Conservation (phyloP, 2,329 filamentous ascomycete genomes). For the Lecanicillium sp. region DNA sequence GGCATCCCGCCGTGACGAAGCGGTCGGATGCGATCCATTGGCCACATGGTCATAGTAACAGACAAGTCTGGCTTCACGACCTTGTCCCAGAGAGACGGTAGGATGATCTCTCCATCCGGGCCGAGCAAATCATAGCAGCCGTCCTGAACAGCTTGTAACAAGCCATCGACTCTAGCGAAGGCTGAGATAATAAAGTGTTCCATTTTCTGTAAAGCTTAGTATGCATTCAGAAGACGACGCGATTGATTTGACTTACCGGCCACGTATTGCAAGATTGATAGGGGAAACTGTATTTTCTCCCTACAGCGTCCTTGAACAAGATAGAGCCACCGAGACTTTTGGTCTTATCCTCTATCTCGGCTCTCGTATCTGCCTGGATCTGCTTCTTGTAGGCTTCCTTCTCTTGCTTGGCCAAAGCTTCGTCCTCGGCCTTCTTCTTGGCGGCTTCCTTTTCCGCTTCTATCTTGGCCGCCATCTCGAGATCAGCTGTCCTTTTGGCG, state of each 20-base stretch:
- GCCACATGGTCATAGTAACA: slow-evolving; percentile 55
- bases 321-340: slow-evolving; percentile 56
- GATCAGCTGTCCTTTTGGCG: slow-evolving; percentile 33
- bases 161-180: slow-evolving; percentile 70
- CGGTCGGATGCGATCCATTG: slow-evolving; percentile 33
- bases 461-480: slow-evolving; percentile 27
- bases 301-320: slow-evolving; percentile 89
- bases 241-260: slow-evolving; percentile 52
- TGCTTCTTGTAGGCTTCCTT: slow-evolving; percentile 37
- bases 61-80: slow-evolving; percentile 66
- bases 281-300: slow-evolving; percentile 87
- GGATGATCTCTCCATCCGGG: slow-evolving; percentile 74
- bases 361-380: slow-evolving; percentile 50
- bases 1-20: not conserved
- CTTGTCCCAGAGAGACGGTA: slow-evolving; percentile 72
- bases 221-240: not conserved
- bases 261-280: slow-evolving; percentile 80
- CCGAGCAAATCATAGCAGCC: slow-evolving; percentile 77
- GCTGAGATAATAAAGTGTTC: slow-evolving; percentile 81
- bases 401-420: slow-evolving; percentile 31
- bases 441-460: slow-evolving; percentile 14
- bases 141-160: slow-evolving; percentile 69
- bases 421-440: slow-evolving; percentile 29
- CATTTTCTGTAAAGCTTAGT: slow-evolving; percentile 57
- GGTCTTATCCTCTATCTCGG: slow-evolving; percentile 41